Evolutionary conservation across 176 grass and related monocot genomes (phyloP).

Genomic region (Otatea glauca): DNA sequence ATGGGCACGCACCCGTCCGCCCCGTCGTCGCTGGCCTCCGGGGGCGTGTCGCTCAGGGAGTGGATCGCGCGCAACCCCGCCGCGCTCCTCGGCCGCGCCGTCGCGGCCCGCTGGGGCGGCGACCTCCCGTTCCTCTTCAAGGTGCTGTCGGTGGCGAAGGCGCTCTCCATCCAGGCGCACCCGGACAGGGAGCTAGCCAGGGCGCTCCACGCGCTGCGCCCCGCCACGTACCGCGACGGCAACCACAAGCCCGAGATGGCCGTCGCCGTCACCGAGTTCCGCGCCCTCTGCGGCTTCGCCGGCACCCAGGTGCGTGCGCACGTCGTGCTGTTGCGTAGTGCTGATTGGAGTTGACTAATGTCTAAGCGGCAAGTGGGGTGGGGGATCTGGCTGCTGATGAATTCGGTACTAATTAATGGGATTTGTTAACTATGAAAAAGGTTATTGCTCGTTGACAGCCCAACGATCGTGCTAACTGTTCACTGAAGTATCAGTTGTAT

Average conservation of each 20-base stretch:
- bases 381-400: slow-evolving; percentile 30
- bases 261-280: slow-evolving; percentile 88
- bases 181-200: slow-evolving; percentile 79
- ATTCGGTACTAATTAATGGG: not conserved
- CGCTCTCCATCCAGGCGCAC: slow-evolving; percentile 96
- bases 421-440: not conserved
- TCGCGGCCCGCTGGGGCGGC: slow-evolving; percentile 60
- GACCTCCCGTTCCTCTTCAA: slow-evolving; percentile 97
- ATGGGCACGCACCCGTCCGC: slow-evolving; percentile 87
- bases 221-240: slow-evolving; percentile 74
- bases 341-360: slow-evolving; percentile 30
- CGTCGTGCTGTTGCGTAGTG: not conserved
- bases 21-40: slow-evolving; percentile 53
- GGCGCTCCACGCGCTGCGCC: slow-evolving; percentile 69
- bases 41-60: slow-evolving; percentile 52
- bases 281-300: slow-evolving; percentile 82
- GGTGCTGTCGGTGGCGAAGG: slow-evolving; percentile 88
- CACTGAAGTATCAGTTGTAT: not conserved
- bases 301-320: slow-evolving; percentile 51
- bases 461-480: not conserved
- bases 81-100: slow-evolving; percentile 61
- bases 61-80: slow-evolving; percentile 67
- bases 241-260: slow-evolving; percentile 99
- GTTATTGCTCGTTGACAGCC: not conserved
- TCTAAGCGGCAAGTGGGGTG: not conserved